A percentile compares a stretch with the other conserved stretches of the same genome.
These are phyloP conservation scores for Dendrobium catenatum DNA, from an alignment of 106 monocot species.

Conservation along the genomic window DNA sequence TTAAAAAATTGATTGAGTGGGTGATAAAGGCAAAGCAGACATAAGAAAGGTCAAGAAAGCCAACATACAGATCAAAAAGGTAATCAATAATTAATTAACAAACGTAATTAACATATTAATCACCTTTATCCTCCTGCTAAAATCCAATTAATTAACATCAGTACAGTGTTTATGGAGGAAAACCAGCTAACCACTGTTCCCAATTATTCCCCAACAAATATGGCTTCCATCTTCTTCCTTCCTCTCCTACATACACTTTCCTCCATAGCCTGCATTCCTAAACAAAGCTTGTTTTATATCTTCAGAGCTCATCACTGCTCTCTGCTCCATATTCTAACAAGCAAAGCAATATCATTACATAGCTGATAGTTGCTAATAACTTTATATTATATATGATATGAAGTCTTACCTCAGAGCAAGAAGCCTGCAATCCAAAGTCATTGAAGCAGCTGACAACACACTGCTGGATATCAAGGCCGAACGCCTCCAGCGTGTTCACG, in stretches of 20 bases:
- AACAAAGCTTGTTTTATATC: conserved; percentile 89
- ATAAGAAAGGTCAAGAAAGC: not conserved
- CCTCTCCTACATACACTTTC: conserved; percentile 54
- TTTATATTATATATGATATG: not conserved
- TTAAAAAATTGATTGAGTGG: not conserved
- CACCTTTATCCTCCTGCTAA: not conserved
- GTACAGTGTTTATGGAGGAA: not conserved
- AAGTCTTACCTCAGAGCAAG: conserved; percentile 68
- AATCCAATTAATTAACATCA: not conserved
- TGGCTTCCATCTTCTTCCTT: not conserved
- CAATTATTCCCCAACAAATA: conserved; percentile 2
- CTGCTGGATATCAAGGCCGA: conserved; percentile 87
- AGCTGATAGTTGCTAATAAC: not conserved
- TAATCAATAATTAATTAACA: not conserved
- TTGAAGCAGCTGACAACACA: conserved; percentile 95
- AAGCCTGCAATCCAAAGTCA: conserved; percentile 96
- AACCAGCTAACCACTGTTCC: not conserved
- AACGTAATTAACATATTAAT: conserved; percentile 6
- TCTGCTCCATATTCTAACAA: conserved; percentile 50
- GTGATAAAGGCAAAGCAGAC: not conserved
- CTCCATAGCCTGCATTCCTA: conserved; percentile 88
- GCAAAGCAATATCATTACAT: not conserved
- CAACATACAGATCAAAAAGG: not conserved
- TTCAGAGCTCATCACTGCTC: conserved; percentile 48
- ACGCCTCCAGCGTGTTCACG: conserved; percentile 69